Base-by-base conservation (phyloP, 352 stramenopile genomes). In the Lagenidium giganteum region DNA sequence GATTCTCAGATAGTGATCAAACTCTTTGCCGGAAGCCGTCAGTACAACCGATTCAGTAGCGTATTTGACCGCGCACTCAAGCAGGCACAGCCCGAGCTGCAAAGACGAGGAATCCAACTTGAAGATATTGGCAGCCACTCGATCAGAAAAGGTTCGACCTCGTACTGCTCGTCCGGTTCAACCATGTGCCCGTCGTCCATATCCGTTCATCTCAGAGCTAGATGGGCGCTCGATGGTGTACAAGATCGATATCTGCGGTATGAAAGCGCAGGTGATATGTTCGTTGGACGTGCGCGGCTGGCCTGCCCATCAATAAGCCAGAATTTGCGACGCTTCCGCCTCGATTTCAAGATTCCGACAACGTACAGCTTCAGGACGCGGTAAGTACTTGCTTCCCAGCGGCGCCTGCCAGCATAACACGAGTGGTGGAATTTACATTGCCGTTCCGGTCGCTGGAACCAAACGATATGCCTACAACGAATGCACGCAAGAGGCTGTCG, bases 201-300 rank as follows among this genome's bases (percentile, higher is more conserved):
- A 9, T 24, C 50, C 5, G 42, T 59, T 8, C 29, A 64, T 46
- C 20, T 60, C 0, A 18, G 55, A 13, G 42, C 42, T 5, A 41
- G 44, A 20, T 60, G 56, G 50, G 42, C 44, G 4, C 22, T 54
- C 20, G 56, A 39, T 17, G 42, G 50, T 3, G 41, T 61, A 4
- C 46, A 60, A 23, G 47, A 54, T 16, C 54, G 45, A 7, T 61
- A 57, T 24, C 16, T 65, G 8, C 30, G 39, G 1, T 60, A 65
- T 26, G 39, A 60, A 26, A 18, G 22, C 1, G 48, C 47, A 22
- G 48, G 30, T 4, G 47, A 63, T 22, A 50, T 54, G 35, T 40
- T 54, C 20, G 55, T 64, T 16, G 50, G 55, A 8, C 43, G 49
- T 38, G 46, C 39, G 50, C 59, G 21, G 27, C 24, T n/a, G 50